Evolutionary conservation across 139 green algal species (phyloP), one percentile per base, ranked within the genome.

Genomic region (Ettlia oleoabundans): DNA sequence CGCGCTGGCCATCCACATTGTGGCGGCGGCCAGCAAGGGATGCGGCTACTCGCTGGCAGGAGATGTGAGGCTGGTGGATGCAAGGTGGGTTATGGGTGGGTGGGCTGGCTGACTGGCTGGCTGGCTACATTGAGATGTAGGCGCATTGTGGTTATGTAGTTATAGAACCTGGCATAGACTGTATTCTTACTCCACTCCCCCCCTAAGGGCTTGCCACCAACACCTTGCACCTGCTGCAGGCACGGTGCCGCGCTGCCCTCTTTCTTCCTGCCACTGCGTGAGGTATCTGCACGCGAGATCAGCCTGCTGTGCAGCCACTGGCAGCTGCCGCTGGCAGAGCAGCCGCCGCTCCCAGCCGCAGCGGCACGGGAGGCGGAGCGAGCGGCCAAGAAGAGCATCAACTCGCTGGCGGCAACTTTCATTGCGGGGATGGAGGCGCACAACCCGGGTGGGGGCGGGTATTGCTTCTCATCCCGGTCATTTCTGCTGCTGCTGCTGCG

Each of bases 11-110:
- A 68, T 81, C 1, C 83, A 75, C 40, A 79, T 90, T 18, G 87
- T 97, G 28, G 82, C 90, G 21, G 84, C 90, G 7, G 85, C 89
- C 3, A 85, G 86, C 35, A 97, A 97, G 74, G 93, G 93, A n/a
- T 84, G 86, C 0, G 93, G 93, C 52, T 94, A 89, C 82, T 85
- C 84, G 6, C 67, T 97, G 67, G 80, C 93, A 26, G 88, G 76
- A 0, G 82, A 86, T 74, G 86, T 93, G 7, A 89, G 91, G 47
- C 78, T 89, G 64, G 41, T 91, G 75, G 93, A 96, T 82, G 86
- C 82, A 1, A 84, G 86, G 86, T 82, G 40, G 24, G n/a, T n/a
- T n/a, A n/a, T n/a, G n/a, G n/a, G 76, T 0, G 21, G 9, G 22
- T 47, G 32, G 6, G 42, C 26, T 37, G 35, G 47, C 47, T 58